Evolutionary conservation across 1,284 basidiomycete species (phyloP), one percentile per base, ranked within the genome.

Genomic region (Ganoderma sp.): DNA sequence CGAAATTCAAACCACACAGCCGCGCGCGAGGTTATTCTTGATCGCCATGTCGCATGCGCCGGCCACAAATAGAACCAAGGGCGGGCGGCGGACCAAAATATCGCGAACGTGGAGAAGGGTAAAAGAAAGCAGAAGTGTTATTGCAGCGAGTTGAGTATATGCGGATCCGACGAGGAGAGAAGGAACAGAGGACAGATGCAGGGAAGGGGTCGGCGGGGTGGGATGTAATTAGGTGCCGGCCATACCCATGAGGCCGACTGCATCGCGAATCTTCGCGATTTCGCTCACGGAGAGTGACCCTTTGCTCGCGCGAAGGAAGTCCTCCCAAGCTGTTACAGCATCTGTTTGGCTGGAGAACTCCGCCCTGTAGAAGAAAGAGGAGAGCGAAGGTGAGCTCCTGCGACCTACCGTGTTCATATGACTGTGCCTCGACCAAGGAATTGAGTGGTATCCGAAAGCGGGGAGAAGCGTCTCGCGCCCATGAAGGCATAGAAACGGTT

Each of bases 181-280:
- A n/a, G 45, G 19, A 32, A 32, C 32, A 32, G 32, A 32, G 10
- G 17, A 19, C 4, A 39, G 39, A 59, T 7, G 43, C 6, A 17
- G 17, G 42, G 61, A 45, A 28, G n/a, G 43, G n/a, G 42, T 7
- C 14, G 32, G 45, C 17, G 17, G 32, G 19, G 10, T 8, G 32
- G 10, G 8, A 37, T 25, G 3, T 22, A 2, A 19, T 64, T 67
- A 93, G 66, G 86, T 90, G 41, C 92, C 92, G 42, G 88, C 89
- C 92, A 94, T 94, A 12, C 93, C 92, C 61, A 88, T 82, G 45
- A 93, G 84, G 22, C 91, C 92, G 52, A 92, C 89, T 37, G 84
- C 82, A 76, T 94, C 92, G 42, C 92, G 86, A 75, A 94, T 92
- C 81, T 86, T 91, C 34, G 92, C 92, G 67, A 94, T 91, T 76